Conservation (phyloP, 192 early-diverging fungal species). For the Jimgerdemannia flammicorona region DNA sequence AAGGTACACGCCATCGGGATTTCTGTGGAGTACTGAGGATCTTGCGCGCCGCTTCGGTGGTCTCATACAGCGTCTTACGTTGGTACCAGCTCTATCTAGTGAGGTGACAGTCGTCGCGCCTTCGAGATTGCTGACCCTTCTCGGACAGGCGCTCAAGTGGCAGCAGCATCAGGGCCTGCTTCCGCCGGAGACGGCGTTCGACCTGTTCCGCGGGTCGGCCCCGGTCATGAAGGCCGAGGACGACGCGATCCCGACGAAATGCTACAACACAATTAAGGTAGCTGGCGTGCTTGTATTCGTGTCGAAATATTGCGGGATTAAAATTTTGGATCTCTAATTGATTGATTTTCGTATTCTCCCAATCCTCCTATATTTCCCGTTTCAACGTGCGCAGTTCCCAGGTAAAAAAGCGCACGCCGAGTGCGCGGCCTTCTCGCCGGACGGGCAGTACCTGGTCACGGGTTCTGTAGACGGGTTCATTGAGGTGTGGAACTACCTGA, state of each 20-base stretch:
- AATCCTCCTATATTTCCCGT: background rate
- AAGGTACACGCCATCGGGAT: constrained; percentile 28
- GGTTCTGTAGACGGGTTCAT: constrained; percentile 94
- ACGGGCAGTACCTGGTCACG: constrained; percentile 80
- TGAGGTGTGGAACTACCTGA: constrained; percentile 92
- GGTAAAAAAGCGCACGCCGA: constrained; percentile 79
- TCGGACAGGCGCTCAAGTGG: constrained; percentile 88
- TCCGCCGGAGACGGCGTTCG: constrained; percentile 62
- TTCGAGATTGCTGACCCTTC: constrained; percentile 75
- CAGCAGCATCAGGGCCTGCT: constrained; percentile 80
- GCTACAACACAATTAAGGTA: constrained; percentile 82
- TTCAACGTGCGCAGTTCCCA: constrained; percentile 59
- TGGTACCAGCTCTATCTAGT: constrained; percentile 35
- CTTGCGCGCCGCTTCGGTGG: background rate
- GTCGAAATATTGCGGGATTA: too few relatives aligned
- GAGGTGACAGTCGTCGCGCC: constrained; percentile 75
- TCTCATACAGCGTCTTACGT: background rate
- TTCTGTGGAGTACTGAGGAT: background rate
- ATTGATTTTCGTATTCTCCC: background rate
- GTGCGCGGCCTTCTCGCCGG: constrained; percentile 73
- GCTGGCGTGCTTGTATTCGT: too few relatives aligned
- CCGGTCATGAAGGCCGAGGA: constrained; percentile 61
- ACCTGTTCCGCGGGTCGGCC: constrained; percentile 76
- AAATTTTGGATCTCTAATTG: background rate
- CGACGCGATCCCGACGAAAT: constrained; percentile 67